A percentile compares a stretch with the other conserved stretches of the same genome.
Evolutionary conservation across 1,139 yeast species (phyloP).

Genomic region (Maudiozyma humilis): DNA sequence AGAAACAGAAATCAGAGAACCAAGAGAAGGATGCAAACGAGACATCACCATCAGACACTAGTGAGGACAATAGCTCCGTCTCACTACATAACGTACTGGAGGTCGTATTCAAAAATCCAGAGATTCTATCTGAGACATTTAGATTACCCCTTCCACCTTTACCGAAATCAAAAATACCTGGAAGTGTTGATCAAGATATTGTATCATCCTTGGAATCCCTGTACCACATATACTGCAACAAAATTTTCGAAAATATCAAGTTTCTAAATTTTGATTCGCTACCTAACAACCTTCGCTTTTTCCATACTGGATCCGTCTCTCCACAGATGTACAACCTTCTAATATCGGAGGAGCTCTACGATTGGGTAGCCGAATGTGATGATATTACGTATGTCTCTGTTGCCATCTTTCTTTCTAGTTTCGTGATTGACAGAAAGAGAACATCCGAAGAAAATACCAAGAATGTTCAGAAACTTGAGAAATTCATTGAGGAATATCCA

Average conservation of each 20-base stretch:
- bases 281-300: slow-evolving; percentile 45
- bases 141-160: slow-evolving; percentile 13
- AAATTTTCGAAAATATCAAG: slow-evolving; percentile 36
- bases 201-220: slow-evolving; percentile 18
- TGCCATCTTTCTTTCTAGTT: slow-evolving; percentile 56
- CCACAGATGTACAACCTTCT: slow-evolving; percentile 58
- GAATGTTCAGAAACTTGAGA: slow-evolving; percentile 38
- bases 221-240: slow-evolving; percentile 18
- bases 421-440: slow-evolving; percentile 35
- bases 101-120: slow-evolving; percentile 8
- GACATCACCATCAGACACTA: too few species aligned
- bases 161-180: slow-evolving; percentile 6
- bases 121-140: slow-evolving; percentile 6
- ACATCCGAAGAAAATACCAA: slow-evolving; percentile 35
- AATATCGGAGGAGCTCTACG: slow-evolving; percentile 40
- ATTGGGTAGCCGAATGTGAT: slow-evolving; percentile 67
- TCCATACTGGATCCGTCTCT: slow-evolving; percentile 50
- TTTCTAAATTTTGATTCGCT: slow-evolving; percentile 60
- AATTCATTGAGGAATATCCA: slow-evolving; percentile 38
- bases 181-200: slow-evolving; percentile 26
- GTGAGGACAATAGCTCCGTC: slow-evolving; percentile 1
- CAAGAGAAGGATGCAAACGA: too few species aligned
- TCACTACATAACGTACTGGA: slow-evolving; percentile 8
- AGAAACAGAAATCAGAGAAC: neutral
- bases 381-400: slow-evolving; percentile 51